Percentiles rank a stretch among this genome's conserved stretches.
phyloP scores from a whole-genome alignment of 2,329 filamentous ascomycete species.

The Didymella pinodella region DNA sequence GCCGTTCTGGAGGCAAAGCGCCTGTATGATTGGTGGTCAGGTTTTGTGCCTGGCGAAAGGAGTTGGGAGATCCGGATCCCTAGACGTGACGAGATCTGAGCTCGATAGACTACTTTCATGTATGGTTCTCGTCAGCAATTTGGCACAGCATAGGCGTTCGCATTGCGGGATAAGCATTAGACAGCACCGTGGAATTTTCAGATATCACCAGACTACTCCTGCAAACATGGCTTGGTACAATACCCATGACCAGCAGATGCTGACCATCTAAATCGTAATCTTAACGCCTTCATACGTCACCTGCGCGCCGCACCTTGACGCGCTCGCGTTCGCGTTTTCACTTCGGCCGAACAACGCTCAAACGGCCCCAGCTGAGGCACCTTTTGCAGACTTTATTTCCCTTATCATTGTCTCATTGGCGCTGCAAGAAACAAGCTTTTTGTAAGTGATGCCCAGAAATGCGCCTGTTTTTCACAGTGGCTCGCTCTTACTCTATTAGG shows the following conservation, averaged over 20 bases:
- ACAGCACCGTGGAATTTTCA: neutral
- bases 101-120: neutral
- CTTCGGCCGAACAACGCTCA: constrained; percentile 11
- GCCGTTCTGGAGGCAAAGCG: constrained; percentile 62
- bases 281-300: constrained; percentile 11
- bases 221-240: neutral
- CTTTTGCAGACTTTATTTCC: constrained; percentile 7
- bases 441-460: constrained; percentile 19
- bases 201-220: neutral
- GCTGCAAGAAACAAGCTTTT: constrained; percentile 16
- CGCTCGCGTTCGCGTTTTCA: neutral
- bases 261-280: neutral
- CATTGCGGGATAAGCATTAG: neutral
- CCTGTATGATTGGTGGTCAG: constrained; percentile 69
- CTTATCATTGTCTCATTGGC: constrained; percentile 2
- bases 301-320: neutral
- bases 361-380: neutral
- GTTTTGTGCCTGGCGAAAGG: constrained; percentile 65
- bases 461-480: constrained; percentile 15
- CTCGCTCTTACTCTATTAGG: neutral
- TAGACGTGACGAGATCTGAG: constrained; percentile 39
- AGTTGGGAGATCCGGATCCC: constrained; percentile 61
- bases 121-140: neutral
- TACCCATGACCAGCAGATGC: neutral
- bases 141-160: neutral